Conservation (phyloP, 228 moss, liverwort and hornwort genomes). For the Sphagnum magellanicum region DNA sequence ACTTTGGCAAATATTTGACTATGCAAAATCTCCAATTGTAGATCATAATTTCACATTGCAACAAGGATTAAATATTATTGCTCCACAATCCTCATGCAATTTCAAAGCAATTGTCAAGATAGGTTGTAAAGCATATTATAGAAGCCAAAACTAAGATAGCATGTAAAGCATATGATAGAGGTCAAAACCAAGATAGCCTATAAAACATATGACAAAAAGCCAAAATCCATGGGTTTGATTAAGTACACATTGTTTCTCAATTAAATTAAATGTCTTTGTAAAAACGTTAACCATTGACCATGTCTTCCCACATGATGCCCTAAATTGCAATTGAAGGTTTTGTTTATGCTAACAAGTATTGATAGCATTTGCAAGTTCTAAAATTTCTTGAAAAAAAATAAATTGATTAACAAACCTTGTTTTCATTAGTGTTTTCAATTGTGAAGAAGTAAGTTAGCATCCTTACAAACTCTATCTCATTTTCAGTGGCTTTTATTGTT, state of each 20-base stretch:
- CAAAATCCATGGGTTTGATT: slow-evolving; percentile 51
- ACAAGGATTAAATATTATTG: not conserved
- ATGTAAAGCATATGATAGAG: too few relatives aligned
- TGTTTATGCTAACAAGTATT: not conserved
- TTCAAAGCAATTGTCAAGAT: slow-evolving; percentile 33
- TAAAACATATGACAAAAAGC: slow-evolving; percentile 34
- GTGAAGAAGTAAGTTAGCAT: slow-evolving; percentile 25
- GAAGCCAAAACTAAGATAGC: too few relatives aligned
- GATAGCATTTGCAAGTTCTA: not conserved
- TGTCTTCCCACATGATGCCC: slow-evolving; percentile 19
- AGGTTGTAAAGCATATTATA: slow-evolving; percentile 17
- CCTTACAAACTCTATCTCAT: slow-evolving; percentile 39
- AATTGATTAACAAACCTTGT: slow-evolving; percentile 35
- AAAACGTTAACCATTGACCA: slow-evolving; percentile 35
- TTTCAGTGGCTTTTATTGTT: slow-evolving; percentile 16
- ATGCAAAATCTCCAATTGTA: slow-evolving; percentile 31
- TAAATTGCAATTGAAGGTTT: slow-evolving; percentile 1
- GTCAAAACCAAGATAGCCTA: too few relatives aligned
- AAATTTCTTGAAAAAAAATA: slow-evolving; percentile 31
- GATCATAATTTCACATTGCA: slow-evolving; percentile 16
- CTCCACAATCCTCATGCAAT: slow-evolving; percentile 13
- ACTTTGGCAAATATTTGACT: slow-evolving; percentile 43
- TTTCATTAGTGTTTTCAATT: slow-evolving; percentile 38
- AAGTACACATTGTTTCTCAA: slow-evolving; percentile 39
- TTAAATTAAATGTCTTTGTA: slow-evolving; percentile 33